Evolutionary conservation across 176 grass and related monocot species (phyloP).

Genomic region (Oryza glaberrima): DNA sequence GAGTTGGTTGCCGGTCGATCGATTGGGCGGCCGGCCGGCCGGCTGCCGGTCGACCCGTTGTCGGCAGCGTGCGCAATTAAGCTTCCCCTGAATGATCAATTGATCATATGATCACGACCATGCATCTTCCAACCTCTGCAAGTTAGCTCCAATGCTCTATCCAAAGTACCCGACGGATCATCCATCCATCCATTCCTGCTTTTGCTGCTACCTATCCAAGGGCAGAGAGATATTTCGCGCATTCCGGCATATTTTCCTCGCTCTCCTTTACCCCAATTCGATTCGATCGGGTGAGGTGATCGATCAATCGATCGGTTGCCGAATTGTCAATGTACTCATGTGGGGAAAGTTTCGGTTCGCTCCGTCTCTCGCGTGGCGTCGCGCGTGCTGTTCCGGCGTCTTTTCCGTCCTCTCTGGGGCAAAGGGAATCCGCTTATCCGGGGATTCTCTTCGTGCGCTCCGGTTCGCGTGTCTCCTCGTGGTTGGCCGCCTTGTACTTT

Average conservation of each 20-base stretch:
- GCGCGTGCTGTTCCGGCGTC: not conserved
- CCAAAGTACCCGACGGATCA: not conserved
- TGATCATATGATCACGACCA: not conserved
- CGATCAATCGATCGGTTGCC: not conserved
- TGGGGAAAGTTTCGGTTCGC: not conserved
- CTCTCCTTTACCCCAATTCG: not conserved
- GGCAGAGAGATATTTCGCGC: not conserved
- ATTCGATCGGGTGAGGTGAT: not conserved
- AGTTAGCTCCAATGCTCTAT: not conserved
- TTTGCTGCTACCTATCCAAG: no score
- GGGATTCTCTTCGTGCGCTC: no score
- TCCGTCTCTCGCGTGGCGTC: not conserved
- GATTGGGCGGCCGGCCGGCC: not conserved
- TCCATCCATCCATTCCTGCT: no score
- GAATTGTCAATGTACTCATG: not conserved
- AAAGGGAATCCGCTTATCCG: conserved; percentile 9
- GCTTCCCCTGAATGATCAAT: not conserved
- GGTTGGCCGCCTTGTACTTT: not conserved
- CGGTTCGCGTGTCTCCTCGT: not conserved
- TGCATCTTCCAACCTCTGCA: not conserved
- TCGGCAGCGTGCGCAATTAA: conserved; percentile 10
- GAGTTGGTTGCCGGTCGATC: not conserved
- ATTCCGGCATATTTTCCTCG: not conserved
- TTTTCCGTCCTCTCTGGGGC: not conserved
- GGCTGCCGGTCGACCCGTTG: not conserved